These are phyloP conservation scores for Neonectria hederae DNA, from an alignment of 2,329 filamentous ascomycete genomes.

Conservation along the genomic window DNA sequence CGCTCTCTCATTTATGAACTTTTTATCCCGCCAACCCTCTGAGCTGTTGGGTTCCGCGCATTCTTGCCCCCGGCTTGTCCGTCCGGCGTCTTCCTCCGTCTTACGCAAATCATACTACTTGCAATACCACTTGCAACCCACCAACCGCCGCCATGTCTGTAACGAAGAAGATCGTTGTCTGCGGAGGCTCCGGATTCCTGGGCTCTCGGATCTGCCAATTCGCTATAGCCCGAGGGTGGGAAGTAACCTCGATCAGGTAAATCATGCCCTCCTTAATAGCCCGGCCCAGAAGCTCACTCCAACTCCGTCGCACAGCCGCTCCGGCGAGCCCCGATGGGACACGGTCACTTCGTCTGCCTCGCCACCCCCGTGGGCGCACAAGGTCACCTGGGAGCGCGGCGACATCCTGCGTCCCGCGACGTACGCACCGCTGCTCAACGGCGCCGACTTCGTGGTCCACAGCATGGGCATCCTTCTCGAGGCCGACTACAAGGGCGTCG, in stretches of 20 bases:
- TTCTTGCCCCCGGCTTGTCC: not conserved
- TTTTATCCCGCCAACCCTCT: not conserved
- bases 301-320: constrained; percentile 69
- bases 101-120: constrained; percentile 36
- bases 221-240: constrained; percentile 85
- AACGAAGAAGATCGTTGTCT: constrained; percentile 85
- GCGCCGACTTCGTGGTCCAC: constrained; percentile 88
- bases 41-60: not conserved
- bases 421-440: constrained; percentile 79
- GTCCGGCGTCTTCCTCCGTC: constrained; percentile 3
- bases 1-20: not conserved
- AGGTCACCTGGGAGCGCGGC: constrained; percentile 86
- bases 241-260: constrained; percentile 92
- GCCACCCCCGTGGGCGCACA: constrained; percentile 81
- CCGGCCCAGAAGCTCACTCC: constrained; percentile 31
- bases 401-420: constrained; percentile 86
- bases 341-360: constrained; percentile 75
- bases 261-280: constrained; percentile 10
- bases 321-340: constrained; percentile 88
- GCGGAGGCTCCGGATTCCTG: constrained; percentile 92
- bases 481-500: constrained; percentile 94
- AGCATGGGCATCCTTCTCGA: constrained; percentile 96
- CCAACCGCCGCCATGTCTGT: constrained; percentile 57
- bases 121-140: too few species aligned
- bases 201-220: constrained; percentile 91